Conservation (phyloP, 208 protist species). For the Leptomonas pyrrhocoris region DNA sequence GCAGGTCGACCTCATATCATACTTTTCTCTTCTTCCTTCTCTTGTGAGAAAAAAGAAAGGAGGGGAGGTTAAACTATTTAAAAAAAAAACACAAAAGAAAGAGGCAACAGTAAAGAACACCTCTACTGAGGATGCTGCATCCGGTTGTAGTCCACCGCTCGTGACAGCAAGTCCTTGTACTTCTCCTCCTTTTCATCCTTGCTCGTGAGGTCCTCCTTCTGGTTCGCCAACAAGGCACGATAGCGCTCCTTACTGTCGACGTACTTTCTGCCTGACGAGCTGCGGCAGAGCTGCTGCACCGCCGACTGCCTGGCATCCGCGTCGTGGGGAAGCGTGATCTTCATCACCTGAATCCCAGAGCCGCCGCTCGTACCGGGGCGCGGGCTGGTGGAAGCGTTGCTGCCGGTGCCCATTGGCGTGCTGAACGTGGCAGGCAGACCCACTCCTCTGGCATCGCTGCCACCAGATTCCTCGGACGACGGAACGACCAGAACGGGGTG, state of each 20-base stretch:
- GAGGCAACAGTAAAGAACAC: not conserved
- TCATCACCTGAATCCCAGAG: slow-evolving; percentile 64
- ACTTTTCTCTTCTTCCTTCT: no score
- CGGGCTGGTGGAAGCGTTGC: not conserved
- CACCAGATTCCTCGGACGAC: no score
- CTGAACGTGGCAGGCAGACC: no score
- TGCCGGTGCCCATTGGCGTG: not conserved
- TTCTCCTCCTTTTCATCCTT: slow-evolving; percentile 44
- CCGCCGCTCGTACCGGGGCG: not conserved
- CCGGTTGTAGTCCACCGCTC: slow-evolving; percentile 63
- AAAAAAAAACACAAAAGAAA: no score
- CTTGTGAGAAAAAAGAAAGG: no score
- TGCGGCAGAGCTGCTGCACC: slow-evolving; percentile 65
- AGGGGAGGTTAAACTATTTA: no score
- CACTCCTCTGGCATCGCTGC: no score
- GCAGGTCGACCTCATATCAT: no score
- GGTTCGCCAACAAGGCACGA: slow-evolving; percentile 42
- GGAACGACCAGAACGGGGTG: no score
- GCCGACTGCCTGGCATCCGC: slow-evolving; percentile 57
- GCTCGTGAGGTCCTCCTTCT: slow-evolving; percentile 46
- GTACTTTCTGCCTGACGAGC: slow-evolving; percentile 45
- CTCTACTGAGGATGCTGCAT: slow-evolving; percentile 17
- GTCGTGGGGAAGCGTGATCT: slow-evolving; percentile 63
- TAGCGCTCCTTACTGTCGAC: slow-evolving; percentile 75
- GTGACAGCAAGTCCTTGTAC: slow-evolving; percentile 63